Conservation (phyloP, 352 stramenopile species). For the Globisporangium uncinulatum region DNA sequence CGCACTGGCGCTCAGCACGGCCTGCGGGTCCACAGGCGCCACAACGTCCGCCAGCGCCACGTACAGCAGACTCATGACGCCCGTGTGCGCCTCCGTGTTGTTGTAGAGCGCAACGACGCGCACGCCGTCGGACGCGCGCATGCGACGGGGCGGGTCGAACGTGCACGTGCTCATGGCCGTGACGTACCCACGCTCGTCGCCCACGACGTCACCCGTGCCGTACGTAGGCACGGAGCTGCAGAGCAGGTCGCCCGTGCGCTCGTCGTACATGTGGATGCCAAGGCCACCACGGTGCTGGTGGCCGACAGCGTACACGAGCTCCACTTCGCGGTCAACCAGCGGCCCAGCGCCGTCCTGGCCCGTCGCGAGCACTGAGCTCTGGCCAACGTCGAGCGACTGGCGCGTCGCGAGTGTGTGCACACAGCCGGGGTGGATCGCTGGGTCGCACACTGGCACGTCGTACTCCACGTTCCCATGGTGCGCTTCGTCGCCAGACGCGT, state of each 20-base stretch:
- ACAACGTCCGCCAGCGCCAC: slow-evolving; percentile 58
- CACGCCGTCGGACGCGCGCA: slow-evolving; percentile 63
- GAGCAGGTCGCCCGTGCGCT: slow-evolving; percentile 54
- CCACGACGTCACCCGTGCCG: slow-evolving; percentile 42
- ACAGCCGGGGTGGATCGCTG: slow-evolving; percentile 58
- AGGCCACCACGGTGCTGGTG: slow-evolving; percentile 72
- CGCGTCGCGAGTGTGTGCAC: slow-evolving; percentile 72
- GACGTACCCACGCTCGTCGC: slow-evolving; percentile 71
- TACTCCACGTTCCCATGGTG: slow-evolving; percentile 77
- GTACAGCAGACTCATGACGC: slow-evolving; percentile 79
- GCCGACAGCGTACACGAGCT: slow-evolving; percentile 73
- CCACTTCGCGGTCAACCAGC: slow-evolving; percentile 37
- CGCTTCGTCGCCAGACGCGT: slow-evolving; percentile 50
- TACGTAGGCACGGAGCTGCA: slow-evolving; percentile 66
- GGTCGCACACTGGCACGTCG: slow-evolving; percentile 63
- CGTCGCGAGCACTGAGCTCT: slow-evolving; percentile 17
- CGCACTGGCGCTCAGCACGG: slow-evolving; percentile 4
- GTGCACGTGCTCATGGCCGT: slow-evolving; percentile 70
- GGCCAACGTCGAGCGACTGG: slow-evolving; percentile 44
- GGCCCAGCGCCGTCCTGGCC: slow-evolving; percentile 16
- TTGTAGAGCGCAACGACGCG: slow-evolving; percentile 77
- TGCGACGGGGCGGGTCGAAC: slow-evolving; percentile 63
- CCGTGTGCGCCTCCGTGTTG: slow-evolving; percentile 70
- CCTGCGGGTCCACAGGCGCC: slow-evolving; percentile 6
- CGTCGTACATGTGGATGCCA: slow-evolving; percentile 71